A percentile compares a stretch with the other conserved stretches of the same genome.
These are phyloP conservation scores for Verticillium nonalfalfae DNA, from an alignment of 2,329 filamentous ascomycete genomes.

Conservation along the genomic window DNA sequence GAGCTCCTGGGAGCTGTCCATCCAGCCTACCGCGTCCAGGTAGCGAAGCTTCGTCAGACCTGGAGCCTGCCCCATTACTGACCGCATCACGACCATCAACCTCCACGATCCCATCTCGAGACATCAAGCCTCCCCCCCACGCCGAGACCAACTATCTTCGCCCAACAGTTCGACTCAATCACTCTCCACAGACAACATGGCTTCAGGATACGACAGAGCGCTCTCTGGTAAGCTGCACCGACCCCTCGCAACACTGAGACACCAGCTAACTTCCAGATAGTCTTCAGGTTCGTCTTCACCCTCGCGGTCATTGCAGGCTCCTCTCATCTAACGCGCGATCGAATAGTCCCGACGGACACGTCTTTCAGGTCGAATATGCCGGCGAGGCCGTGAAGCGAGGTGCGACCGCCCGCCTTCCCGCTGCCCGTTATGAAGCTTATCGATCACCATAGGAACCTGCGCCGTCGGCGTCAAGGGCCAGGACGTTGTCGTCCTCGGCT, in stretches of 20 bases:
- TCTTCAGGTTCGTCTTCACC: conserved; percentile 65
- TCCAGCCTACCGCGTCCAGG: conserved; percentile 12
- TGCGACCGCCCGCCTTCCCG: conserved; percentile 29
- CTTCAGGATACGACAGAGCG: conserved; percentile 97
- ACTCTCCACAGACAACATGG: conserved; percentile 43
- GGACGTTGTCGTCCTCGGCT: conserved; percentile 92
- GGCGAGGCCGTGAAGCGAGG: conserved; percentile 98
- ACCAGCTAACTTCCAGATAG: conserved; percentile 47
- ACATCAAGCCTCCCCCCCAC: conserved; percentile 4
- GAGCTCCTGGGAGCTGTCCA: conserved; percentile 11
- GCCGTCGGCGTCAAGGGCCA: conserved; percentile 94
- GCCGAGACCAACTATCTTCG: neutral
- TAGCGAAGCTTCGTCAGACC: conserved; percentile 21
- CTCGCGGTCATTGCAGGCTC: conserved; percentile 4
- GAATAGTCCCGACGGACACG: conserved; percentile 90
- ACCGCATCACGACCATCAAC: conserved; percentile 7
- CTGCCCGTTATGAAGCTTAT: conserved; percentile 16
- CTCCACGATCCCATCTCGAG: neutral
- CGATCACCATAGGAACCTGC: conserved; percentile 66
- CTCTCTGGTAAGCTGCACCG: conserved; percentile 72
- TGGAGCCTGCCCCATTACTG: conserved; percentile 17
- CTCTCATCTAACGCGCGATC: conserved; percentile 35
- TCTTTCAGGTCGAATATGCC: conserved; percentile 99
- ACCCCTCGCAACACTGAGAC: conserved; percentile 3
- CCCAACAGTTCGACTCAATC: neutral